Evolutionary conservation across 257 asterid genomes (phyloP).

Genomic region (Lantana camara): DNA sequence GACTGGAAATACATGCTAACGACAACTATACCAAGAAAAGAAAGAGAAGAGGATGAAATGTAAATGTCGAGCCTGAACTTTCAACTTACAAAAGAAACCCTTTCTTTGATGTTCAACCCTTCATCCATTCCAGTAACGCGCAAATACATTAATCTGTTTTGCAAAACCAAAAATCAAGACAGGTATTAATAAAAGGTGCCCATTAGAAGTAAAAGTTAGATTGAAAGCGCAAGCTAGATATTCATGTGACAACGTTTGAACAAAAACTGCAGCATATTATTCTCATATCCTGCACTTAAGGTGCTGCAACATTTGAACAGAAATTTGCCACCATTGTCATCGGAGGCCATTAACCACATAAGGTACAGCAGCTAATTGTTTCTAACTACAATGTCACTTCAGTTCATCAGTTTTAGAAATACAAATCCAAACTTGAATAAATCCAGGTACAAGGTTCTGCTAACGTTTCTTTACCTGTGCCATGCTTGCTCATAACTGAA

Average conservation of each 20-base stretch:
- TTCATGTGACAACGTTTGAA: conserved; percentile 13
- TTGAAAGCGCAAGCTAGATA: neutral
- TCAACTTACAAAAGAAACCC: conserved; percentile 80
- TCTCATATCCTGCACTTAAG: conserved; percentile 6
- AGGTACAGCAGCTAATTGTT: conserved; percentile 20
- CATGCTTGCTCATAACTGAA: conserved; percentile 98
- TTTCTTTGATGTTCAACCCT: conserved; percentile 78
- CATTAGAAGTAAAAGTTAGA: conserved; percentile 6
- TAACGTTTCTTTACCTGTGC: conserved; percentile 69
- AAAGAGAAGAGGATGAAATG: neutral
- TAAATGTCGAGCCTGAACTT: conserved; percentile 15
- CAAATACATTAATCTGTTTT: conserved; percentile 78
- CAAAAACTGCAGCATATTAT: neutral
- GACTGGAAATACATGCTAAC: conserved; percentile 9
- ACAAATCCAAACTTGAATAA: conserved; percentile 11
- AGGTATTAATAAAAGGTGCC: conserved; percentile 4
- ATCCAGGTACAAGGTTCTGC: conserved; percentile 9
- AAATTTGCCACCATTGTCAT: conserved; percentile 1
- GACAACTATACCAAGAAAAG: conserved; percentile 13
- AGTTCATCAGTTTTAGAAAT: neutral
- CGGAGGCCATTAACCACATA: conserved; percentile 12
- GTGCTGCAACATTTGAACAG: conserved; percentile 11
- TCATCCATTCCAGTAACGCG: conserved; percentile 94
- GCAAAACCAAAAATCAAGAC: conserved; percentile 23
- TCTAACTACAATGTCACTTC: conserved; percentile 5